Conservation (phyloP, 2,329 filamentous ascomycete species). For the Microdochium trichocladiopsis region DNA sequence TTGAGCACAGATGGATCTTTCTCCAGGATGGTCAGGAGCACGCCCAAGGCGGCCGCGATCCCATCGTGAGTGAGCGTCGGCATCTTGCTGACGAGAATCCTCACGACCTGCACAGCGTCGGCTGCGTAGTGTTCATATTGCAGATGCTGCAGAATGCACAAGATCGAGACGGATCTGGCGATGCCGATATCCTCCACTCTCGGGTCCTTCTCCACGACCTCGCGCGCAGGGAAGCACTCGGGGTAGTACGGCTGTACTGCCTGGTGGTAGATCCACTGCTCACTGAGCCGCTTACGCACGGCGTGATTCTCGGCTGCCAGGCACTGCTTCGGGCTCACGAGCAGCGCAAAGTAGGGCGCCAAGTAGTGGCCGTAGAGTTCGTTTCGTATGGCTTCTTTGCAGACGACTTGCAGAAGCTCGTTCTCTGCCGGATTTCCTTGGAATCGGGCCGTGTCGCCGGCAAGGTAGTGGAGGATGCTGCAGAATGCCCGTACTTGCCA, state of each 20-base stretch:
- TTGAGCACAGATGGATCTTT: conserved; percentile 37
- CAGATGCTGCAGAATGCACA: conserved; percentile 43
- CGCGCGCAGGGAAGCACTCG: conserved; percentile 27
- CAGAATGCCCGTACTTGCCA: conserved; percentile 12
- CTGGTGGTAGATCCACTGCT: conserved; percentile 18
- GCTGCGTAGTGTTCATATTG: conserved; percentile 43
- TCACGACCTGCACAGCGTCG: conserved; percentile 38
- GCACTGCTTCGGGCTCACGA: conserved; percentile 18
- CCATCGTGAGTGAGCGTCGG: conserved; percentile 35
- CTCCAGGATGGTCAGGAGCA: conserved; percentile 39
- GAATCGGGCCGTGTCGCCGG: conserved; percentile 20
- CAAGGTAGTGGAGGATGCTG: conserved; percentile 19
- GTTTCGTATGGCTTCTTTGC: conserved; percentile 7
- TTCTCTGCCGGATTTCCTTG: conserved; percentile 7
- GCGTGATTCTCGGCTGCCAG: conserved; percentile 17
- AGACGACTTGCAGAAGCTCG: conserved; percentile 11
- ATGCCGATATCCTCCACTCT: conserved; percentile 6
- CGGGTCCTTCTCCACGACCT: conserved; percentile 8
- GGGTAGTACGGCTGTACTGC: conserved; percentile 26
- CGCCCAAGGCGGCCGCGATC: conserved; percentile 37
- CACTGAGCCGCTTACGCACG: conserved; percentile 13
- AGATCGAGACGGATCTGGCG: conserved; percentile 38
- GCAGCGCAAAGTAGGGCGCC: conserved; percentile 15
- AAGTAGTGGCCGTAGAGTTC: conserved; percentile 14
- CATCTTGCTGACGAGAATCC: conserved; percentile 40